phyloP scores from a whole-genome alignment of 179 eudicot genomes.

The Gypsophila paniculata region DNA sequence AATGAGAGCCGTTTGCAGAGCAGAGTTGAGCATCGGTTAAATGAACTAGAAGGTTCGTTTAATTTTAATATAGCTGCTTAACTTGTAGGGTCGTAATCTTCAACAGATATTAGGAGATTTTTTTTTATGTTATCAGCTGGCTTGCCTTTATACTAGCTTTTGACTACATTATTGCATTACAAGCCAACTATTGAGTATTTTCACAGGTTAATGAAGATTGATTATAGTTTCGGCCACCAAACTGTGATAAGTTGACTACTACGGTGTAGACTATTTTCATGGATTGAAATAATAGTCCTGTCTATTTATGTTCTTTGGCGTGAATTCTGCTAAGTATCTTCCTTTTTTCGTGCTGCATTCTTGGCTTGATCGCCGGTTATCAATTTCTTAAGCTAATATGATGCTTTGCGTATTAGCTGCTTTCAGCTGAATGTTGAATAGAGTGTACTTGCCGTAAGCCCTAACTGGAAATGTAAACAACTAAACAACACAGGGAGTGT shows the following conservation, averaged over 20 bases:
- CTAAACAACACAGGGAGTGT: neutral
- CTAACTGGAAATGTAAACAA: neutral
- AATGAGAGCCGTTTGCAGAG: slow-evolving; percentile 60
- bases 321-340: neutral
- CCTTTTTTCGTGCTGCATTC: slow-evolving; percentile 7
- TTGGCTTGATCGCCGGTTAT: neutral
- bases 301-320: neutral
- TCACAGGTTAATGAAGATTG: neutral
- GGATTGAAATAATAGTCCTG: neutral
- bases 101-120: neutral
- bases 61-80: neutral
- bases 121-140: neutral
- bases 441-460: neutral
- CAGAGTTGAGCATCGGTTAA: slow-evolving; percentile 63
- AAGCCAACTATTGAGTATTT: neutral
- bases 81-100: neutral
- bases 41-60: slow-evolving; percentile 82
- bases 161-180: neutral
- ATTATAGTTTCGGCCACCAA: neutral
- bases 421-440: neutral
- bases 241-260: neutral
- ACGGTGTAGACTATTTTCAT: slow-evolving; percentile 4
- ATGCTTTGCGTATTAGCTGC: neutral
- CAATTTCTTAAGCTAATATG: neutral
- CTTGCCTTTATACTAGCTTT: slow-evolving; percentile 1